Evolutionary conservation across 441 rosid genomes (phyloP), one percentile per base, ranked within the genome.

Genomic region (Gossypium trilobum): DNA sequence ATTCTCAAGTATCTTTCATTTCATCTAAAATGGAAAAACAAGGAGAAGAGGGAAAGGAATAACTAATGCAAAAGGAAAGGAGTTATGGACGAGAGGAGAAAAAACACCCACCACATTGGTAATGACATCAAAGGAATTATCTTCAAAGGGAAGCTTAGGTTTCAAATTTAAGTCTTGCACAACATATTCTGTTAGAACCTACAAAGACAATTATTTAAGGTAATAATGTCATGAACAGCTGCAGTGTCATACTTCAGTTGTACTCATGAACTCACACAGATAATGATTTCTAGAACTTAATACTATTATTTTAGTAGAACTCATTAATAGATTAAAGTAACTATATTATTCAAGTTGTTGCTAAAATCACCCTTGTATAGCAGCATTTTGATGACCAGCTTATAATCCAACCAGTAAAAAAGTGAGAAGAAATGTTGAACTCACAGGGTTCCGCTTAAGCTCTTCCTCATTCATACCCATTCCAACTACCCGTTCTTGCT

Each of bases 381-480:
- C 39, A 52, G 51, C 67, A 52, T 6, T 44, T 29, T 36, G 48
- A 60, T 58, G 63, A 25, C 19, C 36, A 25, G 57, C 19, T 3
- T 52, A 19, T 13, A 7, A 52, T 16, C 6, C 16, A 23, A 6
- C 20, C 14, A 39, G 6, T 50, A 42, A 27, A 58, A 29, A 8
- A 16, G 13, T 0, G 39, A 10, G 46, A 17, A 57, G 67, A 19
- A 58, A 54, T 6, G 5, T 14, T 44, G 14, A 11, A 13, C 85
- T 82, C 71, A 91, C 98, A 16, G 86, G 85, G 76, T 93, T 93
- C 42, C 79, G 81, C 80, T 87, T 88, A 68, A 91, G 97, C 77
- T 91, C 97, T 63, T 88, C 92, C 82, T 88, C 97, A 54, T 93
- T 93, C 96, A 90, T 83, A 65, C 98, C 97, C 84, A 88, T 84